Evolutionary conservation across 306 rosid genomes (phyloP), one percentile per base, ranked within the genome.

Genomic region (Trifolium pratense): DNA sequence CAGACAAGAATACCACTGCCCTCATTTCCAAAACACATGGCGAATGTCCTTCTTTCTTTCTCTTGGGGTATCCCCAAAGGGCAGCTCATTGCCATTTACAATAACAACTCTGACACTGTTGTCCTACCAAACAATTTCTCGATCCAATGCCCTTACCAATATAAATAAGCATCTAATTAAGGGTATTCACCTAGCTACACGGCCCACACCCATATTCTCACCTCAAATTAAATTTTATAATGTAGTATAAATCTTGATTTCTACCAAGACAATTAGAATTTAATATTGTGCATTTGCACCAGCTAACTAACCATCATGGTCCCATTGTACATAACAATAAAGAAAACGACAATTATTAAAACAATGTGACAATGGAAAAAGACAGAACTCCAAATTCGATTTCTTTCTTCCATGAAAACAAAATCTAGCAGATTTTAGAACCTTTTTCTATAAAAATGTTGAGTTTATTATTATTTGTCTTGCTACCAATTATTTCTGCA

Each of bases 101-200:
- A 62, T 62, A 63, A 36, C 68, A 63, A 12, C 68, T 36, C 36
- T 65, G 53, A 65, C 70, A 65, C 18, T 40, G 42, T 75, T 70
- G 34, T 83, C 77, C 65, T 63, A 84, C 77, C 86, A 81, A 68
- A 74, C 86, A 58, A 6, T 73, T 78, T 14, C 78, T 83, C 58
- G 84, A 86, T 83, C 84, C 80, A 80, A 83, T 75, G 79, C 87
- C 64, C 40, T 71, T 63, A 64, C 45, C 67, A 73, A 52, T 68
- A 64, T 76, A 43, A 68, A 18, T 68, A 67, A 60, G 32, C 71
- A 69, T 63, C 73, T 66, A 55, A 60, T 46, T 36, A 61, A 82
- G 59, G 59, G 29, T 68, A 66, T 43, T 83, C 73, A 71, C 68
- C 83, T 51, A 83, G 62, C 79, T 10, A 59, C 31, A 36, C 39